Percentiles rank a stretch among this genome's conserved stretches.
Evolutionary conservation across 306 rosid genomes (phyloP).

Genomic region (Carpinus fangiana): DNA sequence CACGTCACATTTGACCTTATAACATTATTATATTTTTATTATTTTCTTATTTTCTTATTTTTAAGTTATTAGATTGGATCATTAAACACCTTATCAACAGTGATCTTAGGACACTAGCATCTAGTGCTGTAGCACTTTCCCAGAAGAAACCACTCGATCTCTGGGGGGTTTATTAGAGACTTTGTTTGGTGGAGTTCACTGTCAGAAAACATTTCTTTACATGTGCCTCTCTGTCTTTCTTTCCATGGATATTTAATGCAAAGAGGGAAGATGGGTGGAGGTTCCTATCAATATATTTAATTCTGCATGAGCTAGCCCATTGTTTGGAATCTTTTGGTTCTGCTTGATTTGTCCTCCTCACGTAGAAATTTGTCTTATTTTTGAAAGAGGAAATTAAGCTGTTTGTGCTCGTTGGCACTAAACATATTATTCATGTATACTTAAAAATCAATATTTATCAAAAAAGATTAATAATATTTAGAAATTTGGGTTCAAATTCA

Average conservation of each 20-base stretch:
- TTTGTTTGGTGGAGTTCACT: conserved; percentile 2
- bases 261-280: conserved; percentile 4
- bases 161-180: neutral
- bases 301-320: neutral
- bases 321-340: conserved; percentile 9
- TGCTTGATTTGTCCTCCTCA: neutral
- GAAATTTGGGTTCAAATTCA: no score
- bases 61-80: neutral
- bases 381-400: neutral
- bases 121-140: neutral
- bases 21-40: no score
- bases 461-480: no score
- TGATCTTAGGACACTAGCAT: neutral
- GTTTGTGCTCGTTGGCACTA: no score
- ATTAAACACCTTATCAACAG: neutral
- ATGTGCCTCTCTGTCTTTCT: conserved; percentile 12
- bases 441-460: no score
- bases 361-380: neutral
- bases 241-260: conserved; percentile 25
- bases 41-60: neutral
- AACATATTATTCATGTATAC: no score
- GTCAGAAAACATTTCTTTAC: neutral
- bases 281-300: conserved; percentile 34
- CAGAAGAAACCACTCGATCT: conserved; percentile 6
- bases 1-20: no score